A percentile compares a stretch with the other conserved stretches of the same genome.
Evolutionary conservation across 2,329 filamentous ascomycete genomes (phyloP).

Genomic region (Juglanconis oblonga): DNA sequence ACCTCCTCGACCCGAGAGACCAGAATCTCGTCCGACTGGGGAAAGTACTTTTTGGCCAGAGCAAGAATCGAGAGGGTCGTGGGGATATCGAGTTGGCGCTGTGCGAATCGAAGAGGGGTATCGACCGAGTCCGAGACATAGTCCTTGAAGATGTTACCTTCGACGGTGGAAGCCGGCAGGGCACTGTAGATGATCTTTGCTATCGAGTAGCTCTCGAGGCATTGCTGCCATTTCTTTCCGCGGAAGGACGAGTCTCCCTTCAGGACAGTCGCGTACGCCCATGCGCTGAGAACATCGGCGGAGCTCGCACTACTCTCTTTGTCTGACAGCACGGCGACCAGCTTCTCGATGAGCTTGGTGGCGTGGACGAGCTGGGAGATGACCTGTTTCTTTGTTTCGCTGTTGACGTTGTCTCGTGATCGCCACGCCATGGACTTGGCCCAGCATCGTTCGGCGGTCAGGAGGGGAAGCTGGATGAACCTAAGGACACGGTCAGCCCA

Average conservation of each 20-base stretch:
- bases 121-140: constrained; percentile 83
- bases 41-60: constrained; percentile 78
- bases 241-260: constrained; percentile 79
- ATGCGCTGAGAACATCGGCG: constrained; percentile 77
- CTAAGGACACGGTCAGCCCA: constrained; percentile 39
- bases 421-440: constrained; percentile 79
- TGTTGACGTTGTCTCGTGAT: constrained; percentile 85
- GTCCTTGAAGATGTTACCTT: constrained; percentile 80
- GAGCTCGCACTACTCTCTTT: constrained; percentile 63
- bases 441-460: constrained; percentile 89
- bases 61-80: constrained; percentile 77
- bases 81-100: constrained; percentile 86
- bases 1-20: constrained; percentile 67
- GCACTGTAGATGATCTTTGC: constrained; percentile 81
- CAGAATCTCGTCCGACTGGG: constrained; percentile 59
- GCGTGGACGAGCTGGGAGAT: constrained; percentile 84
- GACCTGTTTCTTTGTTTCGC: constrained; percentile 81
- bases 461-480: constrained; percentile 73
- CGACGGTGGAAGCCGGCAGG: constrained; percentile 56
- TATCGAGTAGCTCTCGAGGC: constrained; percentile 71
- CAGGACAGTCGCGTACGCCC: constrained; percentile 77
- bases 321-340: constrained; percentile 66
- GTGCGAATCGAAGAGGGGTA: constrained; percentile 89
- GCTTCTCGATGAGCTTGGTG: constrained; percentile 62
- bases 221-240: constrained; percentile 79